Percentiles rank a stretch among this genome's conserved stretches.
These are phyloP conservation scores for Nymphaea colorata DNA, from an alignment of 164 flowering plant species.

Conservation along the genomic window DNA sequence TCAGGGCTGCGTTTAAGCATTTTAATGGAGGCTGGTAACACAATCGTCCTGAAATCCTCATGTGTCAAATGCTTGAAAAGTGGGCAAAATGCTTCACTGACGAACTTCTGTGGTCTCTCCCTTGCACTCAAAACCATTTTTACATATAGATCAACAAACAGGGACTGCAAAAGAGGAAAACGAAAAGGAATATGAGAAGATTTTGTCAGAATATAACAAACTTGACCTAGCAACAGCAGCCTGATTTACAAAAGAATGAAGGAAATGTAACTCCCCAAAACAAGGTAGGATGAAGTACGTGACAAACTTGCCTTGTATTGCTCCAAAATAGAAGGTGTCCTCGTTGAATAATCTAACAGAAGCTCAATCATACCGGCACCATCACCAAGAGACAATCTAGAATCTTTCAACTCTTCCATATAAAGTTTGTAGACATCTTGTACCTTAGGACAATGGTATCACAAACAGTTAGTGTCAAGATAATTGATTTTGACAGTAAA, in stretches of 20 bases:
- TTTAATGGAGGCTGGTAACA: conserved; percentile 73
- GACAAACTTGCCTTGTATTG: conserved; percentile 47
- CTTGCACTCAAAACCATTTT: conserved; percentile 67
- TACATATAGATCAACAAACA: conserved; percentile 74
- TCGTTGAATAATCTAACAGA: conserved; percentile 50
- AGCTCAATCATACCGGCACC: conserved; percentile 45
- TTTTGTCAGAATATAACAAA: background rate
- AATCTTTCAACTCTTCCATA: conserved; percentile 52
- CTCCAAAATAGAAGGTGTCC: conserved; percentile 27
- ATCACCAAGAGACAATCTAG: conserved; percentile 59
- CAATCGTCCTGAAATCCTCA: conserved; percentile 64
- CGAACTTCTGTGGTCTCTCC: conserved; percentile 60
- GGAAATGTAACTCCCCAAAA: background rate
- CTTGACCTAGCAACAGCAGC: too few relatives aligned
- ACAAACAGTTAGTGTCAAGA: background rate
- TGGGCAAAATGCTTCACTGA: conserved; percentile 72
- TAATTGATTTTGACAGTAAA: background rate
- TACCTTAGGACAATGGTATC: conserved; percentile 2
- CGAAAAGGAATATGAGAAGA: background rate
- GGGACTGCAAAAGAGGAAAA: conserved; percentile 42
- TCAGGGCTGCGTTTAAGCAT: conserved; percentile 99
- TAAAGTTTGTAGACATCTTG: conserved; percentile 48
- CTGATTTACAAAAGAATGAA: too few relatives aligned
- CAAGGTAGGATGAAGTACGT: background rate
- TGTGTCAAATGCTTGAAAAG: conserved; percentile 53